Conservation (phyloP, 2,329 filamentous ascomycete species). For the Madurella mycetomatis region DNA sequence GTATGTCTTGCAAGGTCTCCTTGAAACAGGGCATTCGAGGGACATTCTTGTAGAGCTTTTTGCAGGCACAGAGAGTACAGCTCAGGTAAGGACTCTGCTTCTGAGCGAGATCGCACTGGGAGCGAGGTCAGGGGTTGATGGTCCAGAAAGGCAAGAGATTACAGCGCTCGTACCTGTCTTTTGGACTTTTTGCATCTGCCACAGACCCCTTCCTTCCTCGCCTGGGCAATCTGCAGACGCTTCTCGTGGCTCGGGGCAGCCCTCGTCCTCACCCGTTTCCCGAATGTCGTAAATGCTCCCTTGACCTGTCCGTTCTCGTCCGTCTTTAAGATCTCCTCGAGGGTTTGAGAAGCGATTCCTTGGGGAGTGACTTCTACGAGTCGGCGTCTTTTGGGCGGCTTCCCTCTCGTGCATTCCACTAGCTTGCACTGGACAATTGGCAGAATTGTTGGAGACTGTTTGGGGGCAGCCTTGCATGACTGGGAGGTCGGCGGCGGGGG, state of each 20-base stretch:
- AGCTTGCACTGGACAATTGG: constrained; percentile 19
- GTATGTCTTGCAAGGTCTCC: constrained; percentile 15
- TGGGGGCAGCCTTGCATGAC: background rate
- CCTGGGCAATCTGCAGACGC: constrained; percentile 15
- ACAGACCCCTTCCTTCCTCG: constrained; percentile 22
- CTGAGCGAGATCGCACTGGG: constrained; percentile 22
- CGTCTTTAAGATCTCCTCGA: constrained; percentile 11
- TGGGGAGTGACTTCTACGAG: constrained; percentile 4
- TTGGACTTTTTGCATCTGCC: constrained; percentile 21
- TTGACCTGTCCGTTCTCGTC: constrained; percentile 16
- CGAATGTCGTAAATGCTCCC: constrained; percentile 18
- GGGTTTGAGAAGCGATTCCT: constrained; percentile 6
- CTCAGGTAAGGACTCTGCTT: constrained; percentile 14
- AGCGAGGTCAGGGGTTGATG: background rate
- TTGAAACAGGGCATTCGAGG: constrained; percentile 22
- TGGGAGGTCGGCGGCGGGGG: no score
- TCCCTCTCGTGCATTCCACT: background rate
- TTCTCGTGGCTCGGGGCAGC: constrained; percentile 17
- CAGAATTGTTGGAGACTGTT: background rate
- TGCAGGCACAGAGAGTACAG: constrained; percentile 19
- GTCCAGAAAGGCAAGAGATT: background rate
- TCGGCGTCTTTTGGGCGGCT: constrained; percentile 13
- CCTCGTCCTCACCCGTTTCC: constrained; percentile 13
- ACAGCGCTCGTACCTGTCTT: constrained; percentile 16
- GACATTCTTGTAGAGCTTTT: constrained; percentile 19